phyloP scores from a whole-genome alignment of 73 alveolate genomes.

The Uronychia setigera region DNA sequence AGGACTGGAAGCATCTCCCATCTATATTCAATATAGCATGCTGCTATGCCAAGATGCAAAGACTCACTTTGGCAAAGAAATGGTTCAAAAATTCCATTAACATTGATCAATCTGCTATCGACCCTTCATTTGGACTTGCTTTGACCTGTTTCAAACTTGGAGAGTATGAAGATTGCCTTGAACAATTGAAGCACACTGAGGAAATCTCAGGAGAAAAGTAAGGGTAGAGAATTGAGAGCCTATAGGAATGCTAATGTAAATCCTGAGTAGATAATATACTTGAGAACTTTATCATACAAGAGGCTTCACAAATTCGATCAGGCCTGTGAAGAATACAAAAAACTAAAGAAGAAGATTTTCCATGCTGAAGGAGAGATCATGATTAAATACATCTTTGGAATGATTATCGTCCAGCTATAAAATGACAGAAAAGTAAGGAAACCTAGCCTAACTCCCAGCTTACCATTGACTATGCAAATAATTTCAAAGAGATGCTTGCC shows the following conservation, averaged over 20 bases:
- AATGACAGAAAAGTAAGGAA: constrained; percentile 31
- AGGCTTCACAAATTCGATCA: constrained; percentile 11
- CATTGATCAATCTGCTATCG: background rate
- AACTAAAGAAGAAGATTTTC: constrained; percentile 5
- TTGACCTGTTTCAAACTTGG: constrained; percentile 45
- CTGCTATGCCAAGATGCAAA: constrained; percentile 33
- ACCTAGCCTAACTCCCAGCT: background rate
- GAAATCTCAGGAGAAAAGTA: background rate
- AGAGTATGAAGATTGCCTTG: constrained; percentile 12
- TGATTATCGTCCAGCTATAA: constrained; percentile 21
- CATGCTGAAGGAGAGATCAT: constrained; percentile 39
- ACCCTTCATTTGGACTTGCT: constrained; percentile 50
- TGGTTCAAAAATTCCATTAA: constrained; percentile 11
- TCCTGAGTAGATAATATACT: constrained; percentile 17
- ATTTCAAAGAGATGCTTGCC: background rate
- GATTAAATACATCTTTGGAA: constrained; percentile 33
- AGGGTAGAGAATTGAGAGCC: background rate
- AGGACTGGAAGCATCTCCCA: constrained; percentile 30
- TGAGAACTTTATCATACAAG: constrained; percentile 33
- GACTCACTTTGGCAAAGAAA: background rate
- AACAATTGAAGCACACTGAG: background rate
- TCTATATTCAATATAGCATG: constrained; percentile 59
- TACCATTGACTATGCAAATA: background rate
- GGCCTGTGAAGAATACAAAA: constrained; percentile 19
- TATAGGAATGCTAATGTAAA: background rate